A percentile compares a stretch with the other conserved stretches of the same genome.
These are phyloP conservation scores for Baorangia bicolor DNA, from an alignment of 768 basidiomycete species.

Conservation along the genomic window DNA sequence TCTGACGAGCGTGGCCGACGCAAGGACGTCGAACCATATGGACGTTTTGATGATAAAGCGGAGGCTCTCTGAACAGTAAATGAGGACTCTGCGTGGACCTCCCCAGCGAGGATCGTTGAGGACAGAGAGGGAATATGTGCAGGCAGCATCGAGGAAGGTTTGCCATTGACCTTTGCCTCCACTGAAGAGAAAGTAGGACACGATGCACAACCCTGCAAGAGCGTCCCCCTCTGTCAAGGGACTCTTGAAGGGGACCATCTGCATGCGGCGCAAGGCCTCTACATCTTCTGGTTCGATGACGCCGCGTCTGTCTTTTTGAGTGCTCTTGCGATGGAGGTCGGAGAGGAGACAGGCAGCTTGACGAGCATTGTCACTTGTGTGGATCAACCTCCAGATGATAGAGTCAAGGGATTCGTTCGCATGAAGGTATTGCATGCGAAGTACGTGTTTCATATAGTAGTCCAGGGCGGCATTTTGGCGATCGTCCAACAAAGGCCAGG, in stretches of 20 bases:
- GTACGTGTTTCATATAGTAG: constrained; percentile 61
- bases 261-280: constrained; percentile 26
- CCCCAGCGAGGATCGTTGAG: constrained; percentile 39
- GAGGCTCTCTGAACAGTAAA: constrained; percentile 47
- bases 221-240: constrained; percentile 61
- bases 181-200: constrained; percentile 75
- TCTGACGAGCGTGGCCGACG: constrained; percentile 65
- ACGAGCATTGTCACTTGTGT: constrained; percentile 45
- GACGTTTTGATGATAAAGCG: constrained; percentile 80
- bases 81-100: constrained; percentile 46
- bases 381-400: constrained; percentile 53
- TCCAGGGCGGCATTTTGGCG: constrained; percentile 23
- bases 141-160: constrained; percentile 62
- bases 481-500: constrained; percentile 11
- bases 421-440: constrained; percentile 68
- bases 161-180: constrained; percentile 74
- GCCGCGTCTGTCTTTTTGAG: constrained; percentile 24
- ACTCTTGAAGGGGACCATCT: constrained; percentile 19
- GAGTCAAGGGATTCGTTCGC: constrained; percentile 47
- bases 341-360: constrained; percentile 65
- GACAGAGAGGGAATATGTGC: constrained; percentile 49
- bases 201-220: constrained; percentile 72
- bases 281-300: constrained; percentile 25
- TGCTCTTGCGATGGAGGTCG: constrained; percentile 46
- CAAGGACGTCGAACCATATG: constrained; percentile 87